Conservation (phyloP, 495 filamentous ascomycete genomes). For the Aspergillus carlsbadensis region DNA sequence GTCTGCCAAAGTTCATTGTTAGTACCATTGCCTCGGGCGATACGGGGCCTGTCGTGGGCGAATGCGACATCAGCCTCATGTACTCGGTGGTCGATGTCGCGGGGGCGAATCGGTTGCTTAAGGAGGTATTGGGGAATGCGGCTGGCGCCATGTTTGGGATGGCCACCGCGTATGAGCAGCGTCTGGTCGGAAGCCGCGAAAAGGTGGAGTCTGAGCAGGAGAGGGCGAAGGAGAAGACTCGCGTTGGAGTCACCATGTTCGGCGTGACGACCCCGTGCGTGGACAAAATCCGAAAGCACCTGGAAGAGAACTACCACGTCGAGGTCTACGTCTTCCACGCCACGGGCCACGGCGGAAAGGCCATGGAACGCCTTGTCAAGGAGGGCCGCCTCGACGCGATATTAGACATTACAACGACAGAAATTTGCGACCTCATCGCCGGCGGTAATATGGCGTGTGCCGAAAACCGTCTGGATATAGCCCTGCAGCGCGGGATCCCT, state of each 20-base stretch:
- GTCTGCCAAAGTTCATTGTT: conserved; percentile 68
- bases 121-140: conserved; percentile 57
- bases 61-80: conserved; percentile 69
- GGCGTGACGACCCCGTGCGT: conserved; percentile 69
- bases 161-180: conserved; percentile 40
- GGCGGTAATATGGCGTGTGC: conserved; percentile 63
- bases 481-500: conserved; percentile 54
- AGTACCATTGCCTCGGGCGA: conserved; percentile 66
- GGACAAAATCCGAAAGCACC: conserved; percentile 40
- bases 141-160: conserved; percentile 58
- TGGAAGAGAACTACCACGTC: conserved; percentile 39
- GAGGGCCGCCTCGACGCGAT: conserved; percentile 59
- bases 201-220: conserved; percentile 20
- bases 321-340: conserved; percentile 70
- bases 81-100: conserved; percentile 69
- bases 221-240: conserved; percentile 27
- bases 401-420: conserved; percentile 67
- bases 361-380: conserved; percentile 62
- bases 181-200: neutral
- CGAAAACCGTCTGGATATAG: conserved; percentile 49
- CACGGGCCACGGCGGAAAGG: conserved; percentile 63
- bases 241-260: conserved; percentile 69
- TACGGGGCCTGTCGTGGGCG: conserved; percentile 55
- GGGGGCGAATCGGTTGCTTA: conserved; percentile 57
- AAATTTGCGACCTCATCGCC: conserved; percentile 60